Conservation (phyloP, 2,329 filamentous ascomycete genomes). For the Lasiodiplodia hormozganensis region DNA sequence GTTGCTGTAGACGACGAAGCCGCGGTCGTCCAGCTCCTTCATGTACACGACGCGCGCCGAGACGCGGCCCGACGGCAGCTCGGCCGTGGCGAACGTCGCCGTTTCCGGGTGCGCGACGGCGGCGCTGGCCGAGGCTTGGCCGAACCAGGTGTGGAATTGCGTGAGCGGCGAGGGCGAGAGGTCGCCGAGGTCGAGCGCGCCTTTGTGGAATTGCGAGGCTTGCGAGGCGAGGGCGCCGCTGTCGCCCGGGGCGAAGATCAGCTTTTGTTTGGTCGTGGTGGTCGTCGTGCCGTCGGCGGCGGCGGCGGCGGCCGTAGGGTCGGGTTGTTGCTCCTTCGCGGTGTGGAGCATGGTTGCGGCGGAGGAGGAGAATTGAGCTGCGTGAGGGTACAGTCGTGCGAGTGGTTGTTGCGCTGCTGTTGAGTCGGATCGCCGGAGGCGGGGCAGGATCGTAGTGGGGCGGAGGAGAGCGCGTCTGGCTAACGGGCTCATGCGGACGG, state of each 20-base stretch:
- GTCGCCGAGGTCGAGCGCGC: conserved; percentile 66
- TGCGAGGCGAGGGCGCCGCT: conserved; percentile 58
- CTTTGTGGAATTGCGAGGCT: conserved; percentile 78
- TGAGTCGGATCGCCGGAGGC: neutral
- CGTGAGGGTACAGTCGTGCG: neutral
- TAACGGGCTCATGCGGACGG: neutral
- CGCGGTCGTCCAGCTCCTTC: conserved; percentile 84
- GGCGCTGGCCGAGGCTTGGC: conserved; percentile 64
- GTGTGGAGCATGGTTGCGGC: conserved; percentile 6
- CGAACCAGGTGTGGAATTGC: conserved; percentile 94
- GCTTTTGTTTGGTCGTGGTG: conserved; percentile 37
- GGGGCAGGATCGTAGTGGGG: neutral
- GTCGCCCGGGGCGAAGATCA: conserved; percentile 68
- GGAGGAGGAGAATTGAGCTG: neutral
- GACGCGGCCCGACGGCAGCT: conserved; percentile 82
- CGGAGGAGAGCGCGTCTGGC: neutral
- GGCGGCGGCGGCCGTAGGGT: conserved; percentile 5
- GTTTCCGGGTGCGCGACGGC: conserved; percentile 82
- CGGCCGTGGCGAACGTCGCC: conserved; percentile 83
- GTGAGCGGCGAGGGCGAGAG: conserved; percentile 71
- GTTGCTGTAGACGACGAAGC: conserved; percentile 94
- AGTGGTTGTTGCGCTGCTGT: neutral
- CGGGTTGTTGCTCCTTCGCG: neutral
- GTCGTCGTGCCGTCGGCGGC: neutral
- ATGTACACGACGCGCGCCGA: conserved; percentile 89